Percentiles rank a stretch among this genome's conserved stretches.
Conservation (phyloP, 2,329 filamentous ascomycete species). For the Aspergillus sp. region DNA sequence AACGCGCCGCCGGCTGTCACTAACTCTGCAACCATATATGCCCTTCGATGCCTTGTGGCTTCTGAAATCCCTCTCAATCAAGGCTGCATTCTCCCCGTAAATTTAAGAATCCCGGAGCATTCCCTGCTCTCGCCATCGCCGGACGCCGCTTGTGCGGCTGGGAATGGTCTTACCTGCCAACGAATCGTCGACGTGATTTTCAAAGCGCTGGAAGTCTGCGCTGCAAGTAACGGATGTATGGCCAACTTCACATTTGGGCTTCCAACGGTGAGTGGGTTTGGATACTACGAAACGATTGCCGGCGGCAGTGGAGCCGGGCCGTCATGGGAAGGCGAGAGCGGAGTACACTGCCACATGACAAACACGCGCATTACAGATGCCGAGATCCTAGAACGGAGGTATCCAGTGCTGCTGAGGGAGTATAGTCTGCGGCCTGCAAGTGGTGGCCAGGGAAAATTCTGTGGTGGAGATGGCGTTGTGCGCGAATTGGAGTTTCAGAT, state of each 20-base stretch:
- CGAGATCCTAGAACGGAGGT: conserved; percentile 75
- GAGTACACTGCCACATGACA: conserved; percentile 83
- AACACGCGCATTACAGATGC: conserved; percentile 82
- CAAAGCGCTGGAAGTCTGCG: conserved; percentile 71
- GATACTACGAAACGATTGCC: conserved; percentile 81
- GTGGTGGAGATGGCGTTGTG: conserved; percentile 74
- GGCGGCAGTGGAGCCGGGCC: conserved; percentile 74
- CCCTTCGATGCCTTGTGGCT: conserved; percentile 70
- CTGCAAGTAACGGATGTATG: conserved; percentile 72
- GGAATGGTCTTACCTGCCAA: conserved; percentile 76
- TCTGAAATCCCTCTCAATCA: conserved; percentile 81
- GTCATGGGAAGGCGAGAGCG: conserved; percentile 69
- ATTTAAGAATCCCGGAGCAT: conserved; percentile 67
- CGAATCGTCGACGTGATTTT: conserved; percentile 76
- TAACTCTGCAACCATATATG: conserved; percentile 78
- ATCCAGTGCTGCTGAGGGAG: conserved; percentile 70
- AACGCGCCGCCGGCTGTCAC: conserved; percentile 77
- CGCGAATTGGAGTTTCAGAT: conserved; percentile 80
- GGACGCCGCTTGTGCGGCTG: conserved; percentile 73
- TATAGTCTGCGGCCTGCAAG: conserved; percentile 65
- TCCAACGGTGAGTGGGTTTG: conserved; percentile 51
- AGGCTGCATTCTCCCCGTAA: conserved; percentile 72
- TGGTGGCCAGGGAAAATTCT: conserved; percentile 64
- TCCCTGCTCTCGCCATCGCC: conserved; percentile 71
- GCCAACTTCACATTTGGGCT: conserved; percentile 58